Evolutionary conservation across 1,284 basidiomycete species (phyloP).

Genomic region (Leccinum pachyderme): DNA sequence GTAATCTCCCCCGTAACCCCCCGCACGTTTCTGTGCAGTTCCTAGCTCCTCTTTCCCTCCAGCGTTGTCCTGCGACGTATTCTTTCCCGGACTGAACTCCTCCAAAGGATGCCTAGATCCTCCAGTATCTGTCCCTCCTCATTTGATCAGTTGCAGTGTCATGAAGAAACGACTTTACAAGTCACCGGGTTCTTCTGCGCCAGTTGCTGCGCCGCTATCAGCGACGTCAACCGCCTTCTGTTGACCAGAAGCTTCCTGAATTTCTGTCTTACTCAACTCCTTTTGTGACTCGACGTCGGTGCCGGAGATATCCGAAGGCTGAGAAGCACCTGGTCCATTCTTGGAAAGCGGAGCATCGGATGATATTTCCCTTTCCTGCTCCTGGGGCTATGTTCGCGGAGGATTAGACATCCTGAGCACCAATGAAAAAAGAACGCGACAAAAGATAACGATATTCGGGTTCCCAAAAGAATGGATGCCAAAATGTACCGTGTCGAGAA

Average conservation of each 20-base stretch:
- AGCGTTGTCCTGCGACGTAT: neutral
- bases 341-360: neutral
- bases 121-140: neutral
- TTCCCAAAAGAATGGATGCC: neutral
- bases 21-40: neutral
- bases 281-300: neutral
- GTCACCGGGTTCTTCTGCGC: neutral
- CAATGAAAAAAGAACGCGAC: neutral
- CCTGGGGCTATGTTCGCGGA: slow-evolving; percentile 2
- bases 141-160: neutral
- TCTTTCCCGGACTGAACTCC: neutral
- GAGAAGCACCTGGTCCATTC: neutral
- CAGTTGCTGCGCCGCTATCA: neutral
- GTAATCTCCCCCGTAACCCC: slow-evolving; percentile 20
- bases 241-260: neutral
- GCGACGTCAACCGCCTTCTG: neutral
- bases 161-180: neutral
- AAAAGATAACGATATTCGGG: neutral
- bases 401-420: slow-evolving; percentile 10
- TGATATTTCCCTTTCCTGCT: neutral
- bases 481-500: neutral
- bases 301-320: neutral
- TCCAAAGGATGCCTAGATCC: neutral
- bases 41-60: slow-evolving; percentile 3
- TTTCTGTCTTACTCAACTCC: neutral